Base-by-base conservation (phyloP, 345 rosid species). In the Sisymbrium irio region DNA sequence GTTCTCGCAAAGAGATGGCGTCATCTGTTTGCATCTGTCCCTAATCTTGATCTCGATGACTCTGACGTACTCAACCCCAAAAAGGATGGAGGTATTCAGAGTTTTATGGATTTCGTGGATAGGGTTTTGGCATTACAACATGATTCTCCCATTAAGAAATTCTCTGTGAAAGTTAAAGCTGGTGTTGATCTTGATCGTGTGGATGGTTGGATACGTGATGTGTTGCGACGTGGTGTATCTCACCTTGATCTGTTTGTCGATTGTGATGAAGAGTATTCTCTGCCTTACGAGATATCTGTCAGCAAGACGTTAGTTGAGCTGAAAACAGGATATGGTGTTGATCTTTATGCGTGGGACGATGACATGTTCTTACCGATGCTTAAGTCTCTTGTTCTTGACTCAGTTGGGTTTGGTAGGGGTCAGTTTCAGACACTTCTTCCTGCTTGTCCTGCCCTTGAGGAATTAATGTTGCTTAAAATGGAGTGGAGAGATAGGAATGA, bases 351-450 rank as follows among this genome's bases (percentile, higher is more conserved):
- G 30, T 63, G 77, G 77, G 39, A 64, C 37, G 71, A 54, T 8
- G 57, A 64, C 12, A 42, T 64, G 27, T 73, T 10, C 25, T 62
- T 72, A 19, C 76, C 76, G 1, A 51, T 40, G 44, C 69, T 72
- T 14, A 72, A 62, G 63, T 11, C 18, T 28, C 76, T 72, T 51
- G 27, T 12, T 17, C 54, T 72, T 53, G 55, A 53, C 33, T 40
- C 62, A 3, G 69, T 62, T 72, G 45, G 17, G 12, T 62, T 72
- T 51, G 69, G 36, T 62, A 62, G 45, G 7, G 70, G 77, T 41
- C 77, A 64, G 77, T 73, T 73, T 64, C 64, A 54, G 39, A 73
- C 63, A 18, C 69, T 72, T 62, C 62, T 72, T 28, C 55, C 76
- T 62, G 69, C 54, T 9, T 72, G 69, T 62, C 77, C 77, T 42